Conservation (phyloP, 768 basidiomycete species). For the Leccinum incarnatum region DNA sequence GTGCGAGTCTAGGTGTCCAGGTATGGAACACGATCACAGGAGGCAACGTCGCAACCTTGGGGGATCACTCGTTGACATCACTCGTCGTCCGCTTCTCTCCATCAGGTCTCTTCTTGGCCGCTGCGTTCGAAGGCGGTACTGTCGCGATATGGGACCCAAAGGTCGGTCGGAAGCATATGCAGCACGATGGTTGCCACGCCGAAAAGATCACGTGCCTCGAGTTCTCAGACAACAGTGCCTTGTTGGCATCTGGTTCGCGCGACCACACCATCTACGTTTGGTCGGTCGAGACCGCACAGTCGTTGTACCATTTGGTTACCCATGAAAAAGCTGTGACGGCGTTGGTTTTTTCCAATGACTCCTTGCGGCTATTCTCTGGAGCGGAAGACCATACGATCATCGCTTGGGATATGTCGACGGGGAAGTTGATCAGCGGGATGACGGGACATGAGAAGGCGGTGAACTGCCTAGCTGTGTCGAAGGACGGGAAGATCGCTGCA, state of each 20-base stretch:
- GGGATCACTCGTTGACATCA: constrained; percentile 8
- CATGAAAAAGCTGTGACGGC: constrained; percentile 21
- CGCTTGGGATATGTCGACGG: constrained; percentile 16
- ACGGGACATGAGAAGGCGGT: constrained; percentile 18
- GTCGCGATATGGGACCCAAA: constrained; percentile 22
- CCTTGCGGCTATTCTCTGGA: constrained; percentile 20
- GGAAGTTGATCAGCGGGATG: constrained; percentile 16
- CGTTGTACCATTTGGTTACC: constrained; percentile 6
- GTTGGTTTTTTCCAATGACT: constrained; percentile 24
- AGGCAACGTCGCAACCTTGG: constrained; percentile 19
- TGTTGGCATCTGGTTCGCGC: constrained; percentile 20
- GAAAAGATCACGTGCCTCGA: constrained; percentile 19
- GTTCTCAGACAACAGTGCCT: constrained; percentile 12
- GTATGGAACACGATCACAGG: constrained; percentile 23
- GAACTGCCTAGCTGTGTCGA: constrained; percentile 20
- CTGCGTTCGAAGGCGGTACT: constrained; percentile 16
- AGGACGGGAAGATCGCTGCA: constrained; percentile 13
- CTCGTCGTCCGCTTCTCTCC: constrained; percentile 18
- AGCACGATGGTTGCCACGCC: constrained; percentile 10
- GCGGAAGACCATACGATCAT: constrained; percentile 22
- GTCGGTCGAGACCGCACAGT: constrained; percentile 16
- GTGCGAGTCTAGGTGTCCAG: constrained; percentile 16
- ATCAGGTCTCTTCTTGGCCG: constrained; percentile 20
- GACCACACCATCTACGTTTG: constrained; percentile 22
- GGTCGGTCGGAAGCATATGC: constrained; percentile 17